phyloP scores from a whole-genome alignment of 495 filamentous ascomycete species.

The Neurospora sp. region DNA sequence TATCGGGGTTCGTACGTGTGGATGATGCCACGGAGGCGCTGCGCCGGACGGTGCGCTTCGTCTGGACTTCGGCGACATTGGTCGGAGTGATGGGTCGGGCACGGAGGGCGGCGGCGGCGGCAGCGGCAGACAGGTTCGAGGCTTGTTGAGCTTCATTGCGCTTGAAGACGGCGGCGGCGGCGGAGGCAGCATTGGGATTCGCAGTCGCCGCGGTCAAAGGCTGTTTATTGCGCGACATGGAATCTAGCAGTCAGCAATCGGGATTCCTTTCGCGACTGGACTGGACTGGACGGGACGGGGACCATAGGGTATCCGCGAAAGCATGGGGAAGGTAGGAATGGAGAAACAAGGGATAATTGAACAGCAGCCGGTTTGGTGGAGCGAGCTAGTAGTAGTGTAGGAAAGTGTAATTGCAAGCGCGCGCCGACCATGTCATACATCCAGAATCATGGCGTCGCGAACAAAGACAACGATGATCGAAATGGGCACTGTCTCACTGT shows the following conservation, averaged over 20 bases:
- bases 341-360: conserved; percentile 3
- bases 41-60: conserved; percentile 72
- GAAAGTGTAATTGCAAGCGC: background rate
- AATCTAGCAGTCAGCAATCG: conserved; percentile 9
- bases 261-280: conserved; percentile 3
- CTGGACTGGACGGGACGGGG: background rate
- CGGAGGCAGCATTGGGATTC: conserved; percentile 60
- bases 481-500: background rate
- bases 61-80: conserved; percentile 69
- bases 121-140: conserved; percentile 64
- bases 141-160: conserved; percentile 34
- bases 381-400: background rate
- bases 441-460: background rate
- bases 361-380: background rate
- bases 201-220: conserved; percentile 51
- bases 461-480: background rate
- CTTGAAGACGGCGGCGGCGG: conserved; percentile 73
- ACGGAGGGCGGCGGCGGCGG: conserved; percentile 73
- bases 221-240: conserved; percentile 23
- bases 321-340: background rate
- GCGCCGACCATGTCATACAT: background rate
- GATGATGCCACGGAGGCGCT: conserved; percentile 66
- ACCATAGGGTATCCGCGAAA: background rate
- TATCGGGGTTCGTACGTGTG: conserved; percentile 37
- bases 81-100: conserved; percentile 67